phyloP scores from a whole-genome alignment of 2,329 filamentous ascomycete species.

The Aurifilum marmelostoma region DNA sequence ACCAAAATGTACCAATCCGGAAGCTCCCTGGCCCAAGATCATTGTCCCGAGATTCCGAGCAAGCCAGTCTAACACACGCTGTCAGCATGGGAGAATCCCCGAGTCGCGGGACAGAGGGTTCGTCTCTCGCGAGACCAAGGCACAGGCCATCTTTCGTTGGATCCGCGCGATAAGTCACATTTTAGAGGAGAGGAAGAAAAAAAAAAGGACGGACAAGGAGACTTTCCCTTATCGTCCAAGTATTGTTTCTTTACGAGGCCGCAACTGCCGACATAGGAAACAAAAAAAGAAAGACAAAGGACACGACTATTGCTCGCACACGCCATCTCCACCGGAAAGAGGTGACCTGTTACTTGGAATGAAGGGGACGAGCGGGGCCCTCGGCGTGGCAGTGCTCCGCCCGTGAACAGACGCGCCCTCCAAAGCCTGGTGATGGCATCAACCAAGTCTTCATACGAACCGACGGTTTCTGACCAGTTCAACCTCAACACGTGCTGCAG shows the following conservation, averaged over 20 bases:
- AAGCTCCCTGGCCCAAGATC: background rate
- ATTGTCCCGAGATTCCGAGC: background rate
- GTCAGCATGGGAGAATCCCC: background rate
- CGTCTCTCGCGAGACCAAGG: background rate
- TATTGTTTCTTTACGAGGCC: background rate
- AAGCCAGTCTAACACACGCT: background rate
- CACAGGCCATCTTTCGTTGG: background rate
- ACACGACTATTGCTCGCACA: background rate
- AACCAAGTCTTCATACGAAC: background rate
- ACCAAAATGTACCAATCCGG: background rate
- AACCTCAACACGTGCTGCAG: background rate
- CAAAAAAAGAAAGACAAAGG: background rate
- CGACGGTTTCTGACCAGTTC: background rate
- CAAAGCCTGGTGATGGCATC: background rate
- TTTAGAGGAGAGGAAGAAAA: too few species aligned
- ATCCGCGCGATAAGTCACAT: background rate
- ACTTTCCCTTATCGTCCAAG: background rate
- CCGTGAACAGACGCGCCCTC: slow-evolving; percentile 1
- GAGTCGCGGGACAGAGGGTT: background rate
- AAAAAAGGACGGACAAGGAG: background rate
- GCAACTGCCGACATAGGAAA: background rate
- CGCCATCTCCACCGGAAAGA: background rate
- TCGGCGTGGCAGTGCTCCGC: slow-evolving; percentile 10
- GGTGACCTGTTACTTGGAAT: background rate
- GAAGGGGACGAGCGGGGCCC: slow-evolving; percentile 3